A percentile compares a stretch with the other conserved stretches of the same genome.
Evolutionary conservation across 2,329 filamentous ascomycete genomes (phyloP).

Genomic region (Diaporthe citrichinensis): DNA sequence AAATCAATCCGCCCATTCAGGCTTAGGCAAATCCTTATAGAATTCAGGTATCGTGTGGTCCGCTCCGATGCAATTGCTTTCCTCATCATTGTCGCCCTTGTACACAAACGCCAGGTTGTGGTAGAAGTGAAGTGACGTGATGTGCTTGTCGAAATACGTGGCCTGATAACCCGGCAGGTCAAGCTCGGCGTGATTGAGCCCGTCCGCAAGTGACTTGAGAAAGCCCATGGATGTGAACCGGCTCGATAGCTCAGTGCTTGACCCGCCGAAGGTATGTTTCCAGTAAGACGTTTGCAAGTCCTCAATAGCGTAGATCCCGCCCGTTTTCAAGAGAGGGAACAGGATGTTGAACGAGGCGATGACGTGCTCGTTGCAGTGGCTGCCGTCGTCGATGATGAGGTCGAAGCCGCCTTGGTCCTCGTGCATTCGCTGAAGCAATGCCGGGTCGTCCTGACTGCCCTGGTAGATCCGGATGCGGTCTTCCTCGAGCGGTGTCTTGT

Average conservation of each 20-base stretch:
- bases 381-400: background rate
- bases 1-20: background rate
- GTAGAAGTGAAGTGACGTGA: background rate
- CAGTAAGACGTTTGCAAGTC: background rate
- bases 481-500: background rate
- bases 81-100: conserved; percentile 1
- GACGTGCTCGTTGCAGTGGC: background rate
- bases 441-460: background rate
- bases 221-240: background rate
- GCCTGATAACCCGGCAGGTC: background rate
- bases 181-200: background rate
- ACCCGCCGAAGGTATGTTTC: background rate
- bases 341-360: conserved; percentile 6
- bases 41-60: background rate
- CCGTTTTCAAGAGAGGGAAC: background rate
- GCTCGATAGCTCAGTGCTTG: background rate
- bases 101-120: conserved; percentile 1
- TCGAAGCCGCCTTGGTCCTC: background rate
- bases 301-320: background rate
- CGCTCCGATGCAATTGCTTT: background rate
- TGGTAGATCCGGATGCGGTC: conserved; percentile 2
- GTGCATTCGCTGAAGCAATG: background rate
- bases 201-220: conserved; percentile 6
- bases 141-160: conserved; percentile 2
- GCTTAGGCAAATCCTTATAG: background rate